phyloP scores from a whole-genome alignment of 495 filamentous ascomycete species.

The Hyaloscypha finlandica region DNA sequence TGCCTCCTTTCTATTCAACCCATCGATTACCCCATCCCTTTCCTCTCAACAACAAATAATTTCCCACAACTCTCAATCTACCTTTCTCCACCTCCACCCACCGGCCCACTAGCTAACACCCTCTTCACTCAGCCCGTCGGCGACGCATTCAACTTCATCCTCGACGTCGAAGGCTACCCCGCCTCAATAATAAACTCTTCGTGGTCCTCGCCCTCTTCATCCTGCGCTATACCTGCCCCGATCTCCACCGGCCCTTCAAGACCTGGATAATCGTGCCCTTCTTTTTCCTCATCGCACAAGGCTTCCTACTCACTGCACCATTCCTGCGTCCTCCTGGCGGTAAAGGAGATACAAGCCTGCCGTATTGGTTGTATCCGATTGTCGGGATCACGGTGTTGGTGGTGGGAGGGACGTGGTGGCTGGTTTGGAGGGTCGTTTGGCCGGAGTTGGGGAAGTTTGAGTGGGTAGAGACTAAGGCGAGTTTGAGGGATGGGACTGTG shows the following conservation, averaged over 20 bases:
- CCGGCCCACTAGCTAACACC: constrained; percentile 39
- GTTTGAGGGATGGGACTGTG: constrained; percentile 22
- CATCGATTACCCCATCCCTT: constrained; percentile 2
- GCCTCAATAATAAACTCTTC: constrained; percentile 61
- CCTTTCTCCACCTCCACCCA: constrained; percentile 40
- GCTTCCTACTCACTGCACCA: constrained; percentile 42
- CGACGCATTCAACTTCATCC: constrained; percentile 70
- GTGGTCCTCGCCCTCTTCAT: constrained; percentile 60
- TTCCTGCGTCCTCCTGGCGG: constrained; percentile 40
- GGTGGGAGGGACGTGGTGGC: constrained; percentile 39
- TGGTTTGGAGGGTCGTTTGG: constrained; percentile 35
- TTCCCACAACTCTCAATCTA: too few relatives aligned
- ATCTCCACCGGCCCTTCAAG: constrained; percentile 64
- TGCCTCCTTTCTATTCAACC: background rate
- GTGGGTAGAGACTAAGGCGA: constrained; percentile 23
- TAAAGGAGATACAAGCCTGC: constrained; percentile 41
- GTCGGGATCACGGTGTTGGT: constrained; percentile 40
- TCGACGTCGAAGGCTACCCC: constrained; percentile 71
- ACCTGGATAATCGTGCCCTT: constrained; percentile 55
- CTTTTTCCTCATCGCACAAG: constrained; percentile 41
- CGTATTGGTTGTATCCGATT: constrained; percentile 42
- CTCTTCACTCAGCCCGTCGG: constrained; percentile 23
- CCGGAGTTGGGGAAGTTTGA: constrained; percentile 35
- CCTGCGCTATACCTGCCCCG: constrained; percentile 60
- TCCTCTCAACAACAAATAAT: background rate